These are phyloP conservation scores for Solanum habrochaites DNA, from an alignment of 257 asterid species.

Conservation along the genomic window DNA sequence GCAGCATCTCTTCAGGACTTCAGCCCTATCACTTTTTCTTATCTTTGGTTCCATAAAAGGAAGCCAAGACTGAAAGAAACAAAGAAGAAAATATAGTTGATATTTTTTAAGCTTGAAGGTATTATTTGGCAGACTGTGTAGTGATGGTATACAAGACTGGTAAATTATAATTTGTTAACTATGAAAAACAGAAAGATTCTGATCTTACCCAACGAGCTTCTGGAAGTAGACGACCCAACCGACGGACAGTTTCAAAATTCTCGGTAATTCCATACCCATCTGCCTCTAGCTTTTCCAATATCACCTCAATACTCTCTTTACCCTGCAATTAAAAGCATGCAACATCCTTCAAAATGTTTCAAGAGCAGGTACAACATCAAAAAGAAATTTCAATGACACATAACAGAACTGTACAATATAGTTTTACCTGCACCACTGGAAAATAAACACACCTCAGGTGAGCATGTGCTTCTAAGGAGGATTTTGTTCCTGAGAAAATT, in stretches of 20 bases:
- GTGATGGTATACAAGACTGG: background rate
- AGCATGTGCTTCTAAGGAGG: constrained; percentile 47
- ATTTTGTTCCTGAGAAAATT: constrained; percentile 20
- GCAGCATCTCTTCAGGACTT: constrained; percentile 34
- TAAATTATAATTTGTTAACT: background rate
- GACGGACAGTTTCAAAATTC: constrained; percentile 42
- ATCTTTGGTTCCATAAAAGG: constrained; percentile 70
- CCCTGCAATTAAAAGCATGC: constrained; percentile 35
- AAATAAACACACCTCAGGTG: constrained; percentile 61
- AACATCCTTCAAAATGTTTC: background rate
- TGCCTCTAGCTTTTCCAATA: constrained; percentile 25
- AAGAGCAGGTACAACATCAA: background rate
- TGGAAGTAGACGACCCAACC: constrained; percentile 83
- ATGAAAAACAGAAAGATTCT: background rate
- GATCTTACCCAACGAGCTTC: constrained; percentile 68
- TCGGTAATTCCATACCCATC: constrained; percentile 37
- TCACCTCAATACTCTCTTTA: constrained; percentile 39
- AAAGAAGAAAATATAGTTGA: background rate
- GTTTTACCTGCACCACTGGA: constrained; percentile 40
- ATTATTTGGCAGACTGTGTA: background rate
- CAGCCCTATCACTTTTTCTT: constrained; percentile 29
- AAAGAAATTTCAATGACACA: background rate
- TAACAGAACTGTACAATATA: background rate
- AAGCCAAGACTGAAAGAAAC: constrained; percentile 40
- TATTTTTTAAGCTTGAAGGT: too few species aligned